A percentile compares a stretch with the other conserved stretches of the same genome.
These are phyloP conservation scores for Actinomortierella wolfii DNA, from an alignment of 371 early-diverging fungal species.

Conservation along the genomic window DNA sequence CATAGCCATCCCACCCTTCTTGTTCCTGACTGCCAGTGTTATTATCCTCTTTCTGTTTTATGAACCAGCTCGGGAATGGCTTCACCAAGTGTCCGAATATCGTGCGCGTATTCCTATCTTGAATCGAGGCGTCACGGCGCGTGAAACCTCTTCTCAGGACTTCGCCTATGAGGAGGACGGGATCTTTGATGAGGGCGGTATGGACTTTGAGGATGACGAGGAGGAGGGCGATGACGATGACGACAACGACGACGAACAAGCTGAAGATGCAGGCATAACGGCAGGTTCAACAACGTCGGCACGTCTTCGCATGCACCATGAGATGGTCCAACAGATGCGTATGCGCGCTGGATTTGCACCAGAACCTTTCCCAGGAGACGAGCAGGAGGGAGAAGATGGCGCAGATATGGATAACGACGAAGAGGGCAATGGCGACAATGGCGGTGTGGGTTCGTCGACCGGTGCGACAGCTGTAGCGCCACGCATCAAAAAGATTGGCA, in stretches of 20 bases:
- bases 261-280: slow-evolving; percentile 6
- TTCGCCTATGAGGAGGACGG: background rate
- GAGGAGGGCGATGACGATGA: slow-evolving; percentile 6
- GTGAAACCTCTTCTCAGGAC: too few relatives aligned
- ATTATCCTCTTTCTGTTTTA: too few relatives aligned
- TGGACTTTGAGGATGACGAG: background rate
- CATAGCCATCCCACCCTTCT: too few relatives aligned
- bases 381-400: slow-evolving; percentile 6
- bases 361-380: slow-evolving; percentile 42
- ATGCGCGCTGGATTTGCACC: slow-evolving; percentile 40
- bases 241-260: slow-evolving; percentile 1
- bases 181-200: slow-evolving; percentile 3
- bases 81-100: too few relatives aligned
- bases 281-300: slow-evolving; percentile 41
- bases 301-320: slow-evolving; percentile 41
- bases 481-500: slow-evolving; percentile 54
- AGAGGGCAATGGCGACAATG: slow-evolving; percentile 21
- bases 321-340: slow-evolving; percentile 46
- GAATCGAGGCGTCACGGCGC: too few relatives aligned
- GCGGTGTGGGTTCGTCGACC: slow-evolving; percentile 52
- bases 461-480: slow-evolving; percentile 13
- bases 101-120: too few relatives aligned
- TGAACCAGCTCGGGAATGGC: too few relatives aligned
- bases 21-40: too few relatives aligned
- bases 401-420: slow-evolving; percentile 19